Evolutionary conservation across 495 filamentous ascomycete species (phyloP), one percentile per base, ranked within the genome.

Genomic region (Penicillium salamii): DNA sequence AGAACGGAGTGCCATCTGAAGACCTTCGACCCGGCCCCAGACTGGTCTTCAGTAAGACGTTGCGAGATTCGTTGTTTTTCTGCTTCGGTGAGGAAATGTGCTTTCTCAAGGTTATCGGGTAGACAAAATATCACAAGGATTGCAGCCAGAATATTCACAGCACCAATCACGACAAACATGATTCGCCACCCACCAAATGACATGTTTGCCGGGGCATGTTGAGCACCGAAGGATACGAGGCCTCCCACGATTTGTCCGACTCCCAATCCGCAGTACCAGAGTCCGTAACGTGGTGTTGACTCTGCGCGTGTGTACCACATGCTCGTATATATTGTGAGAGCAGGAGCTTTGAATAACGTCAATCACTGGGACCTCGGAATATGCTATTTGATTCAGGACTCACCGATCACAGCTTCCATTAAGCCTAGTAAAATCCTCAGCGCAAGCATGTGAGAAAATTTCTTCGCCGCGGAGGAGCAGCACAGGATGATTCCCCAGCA

Each of bases 201-300:
- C 15, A 51, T 15, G 1, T 20, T 26, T 3, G 53, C 18, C 11
- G 60, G 48, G 6, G 83, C 68, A 42, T 83, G 77, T 62, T 86
- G 84, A 52, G 82, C 82, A 13, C 67, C 82, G 32, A 77, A 87
- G 0, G 81, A 85, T 13, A 87, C 58, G 11, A 83, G 50, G 1
- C 82, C 78, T 0, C 83, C 85, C 36, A 83, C 44, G 12, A 87
- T 86, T 38, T 82, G 85, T 1, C 80, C 85, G 8, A 78, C 46
- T 0, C 83, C 85, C 26, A 85, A 74, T 5, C 82, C 84, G 18
- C 74, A 75, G 58, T 85, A 88, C 85, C 85, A 88, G 12, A 82
- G 70, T 3, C 77, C 78, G 17, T 85, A 83, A 12, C 85, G 70
- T 2, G 81, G 66, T 0, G 82, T 79, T 49, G 84, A 78, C 57